Evolutionary conservation across 2,329 filamentous ascomycete species (phyloP), one percentile per base, ranked within the genome.

Genomic region (Neopestalotiopsis sp.): DNA sequence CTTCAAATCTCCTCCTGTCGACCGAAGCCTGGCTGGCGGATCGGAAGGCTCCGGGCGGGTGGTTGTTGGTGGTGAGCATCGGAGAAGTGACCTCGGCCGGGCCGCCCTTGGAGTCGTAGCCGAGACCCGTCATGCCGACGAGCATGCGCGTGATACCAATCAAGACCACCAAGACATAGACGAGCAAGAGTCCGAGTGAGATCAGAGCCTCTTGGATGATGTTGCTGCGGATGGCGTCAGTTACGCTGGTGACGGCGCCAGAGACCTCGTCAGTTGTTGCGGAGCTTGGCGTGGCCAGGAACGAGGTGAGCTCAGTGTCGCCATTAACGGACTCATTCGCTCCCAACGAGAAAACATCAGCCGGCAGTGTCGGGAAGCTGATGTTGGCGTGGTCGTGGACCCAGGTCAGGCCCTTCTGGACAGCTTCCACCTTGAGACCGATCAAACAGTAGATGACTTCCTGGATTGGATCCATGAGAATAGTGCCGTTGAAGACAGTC

Each of bases 341-440:
- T 57, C 95, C 94, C 66, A 91, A 83, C 69, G 93, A 95, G 82
- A 98, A 97, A 1, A 92, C 93, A 78, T 97, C 88, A 74, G 93
- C 91, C 32, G 89, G 85, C 70, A 98, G 90, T 66, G 88, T 81
- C 0, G 96, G 96, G 74, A 99, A 92, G 69, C 89, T 84, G 74
- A 99, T 87, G 71, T 96, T 89, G 3, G 96, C 94, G 78, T 98
- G 84, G 73, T 98, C 91, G 75, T 93, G 89, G 12, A 97, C 92
- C 95, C 95, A 99, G 0, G 93, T 97, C n/a, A 98, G 86, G 13
- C 92, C 96, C 76, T 92, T 91, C 79, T 98, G 90, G 72, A 99
- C 89, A 28, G 90, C 88, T 73, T 93, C 90, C 71, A 98, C 87
- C 84, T 98, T 98, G 76, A 97, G 86, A 7, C 91, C 90, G 72